Conservation (phyloP, 208 protist genomes). For the Crithidia mellificae region DNA sequence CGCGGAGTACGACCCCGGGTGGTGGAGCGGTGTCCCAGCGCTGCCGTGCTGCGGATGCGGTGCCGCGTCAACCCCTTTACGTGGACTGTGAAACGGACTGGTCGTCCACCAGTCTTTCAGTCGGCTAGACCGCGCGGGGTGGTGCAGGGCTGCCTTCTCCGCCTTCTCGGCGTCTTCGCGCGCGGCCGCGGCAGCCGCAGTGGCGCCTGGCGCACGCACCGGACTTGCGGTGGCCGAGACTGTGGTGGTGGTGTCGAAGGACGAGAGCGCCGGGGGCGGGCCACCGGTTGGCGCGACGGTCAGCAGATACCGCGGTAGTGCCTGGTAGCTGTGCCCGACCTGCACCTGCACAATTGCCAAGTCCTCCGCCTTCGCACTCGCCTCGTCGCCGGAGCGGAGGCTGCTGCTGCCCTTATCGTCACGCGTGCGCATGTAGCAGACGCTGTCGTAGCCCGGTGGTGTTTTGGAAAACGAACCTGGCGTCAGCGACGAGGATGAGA, state of each 20-base stretch:
- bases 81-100: neutral
- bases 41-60: neutral
- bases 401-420: constrained; percentile 14
- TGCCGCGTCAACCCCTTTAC: neutral
- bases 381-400: constrained; percentile 12
- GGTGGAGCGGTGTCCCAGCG: neutral
- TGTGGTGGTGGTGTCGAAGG: neutral
- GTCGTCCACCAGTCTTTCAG: constrained; percentile 10
- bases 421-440: constrained; percentile 31
- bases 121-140: neutral
- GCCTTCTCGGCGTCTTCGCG: constrained; percentile 1
- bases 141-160: neutral
- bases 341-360: constrained; percentile 36
- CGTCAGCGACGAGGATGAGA: no score
- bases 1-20: neutral
- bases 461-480: constrained; percentile 5
- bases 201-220: constrained; percentile 19
- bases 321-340: constrained; percentile 59
- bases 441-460: constrained; percentile 50
- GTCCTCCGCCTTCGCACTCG: constrained; percentile 15
- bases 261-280: neutral
- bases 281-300: constrained; percentile 28
- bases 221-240: constrained; percentile 17
- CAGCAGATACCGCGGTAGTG: constrained; percentile 71
- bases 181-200: constrained; percentile 10